phyloP scores from a whole-genome alignment of 1,284 basidiomycete genomes.

The Leccinum holopus region DNA sequence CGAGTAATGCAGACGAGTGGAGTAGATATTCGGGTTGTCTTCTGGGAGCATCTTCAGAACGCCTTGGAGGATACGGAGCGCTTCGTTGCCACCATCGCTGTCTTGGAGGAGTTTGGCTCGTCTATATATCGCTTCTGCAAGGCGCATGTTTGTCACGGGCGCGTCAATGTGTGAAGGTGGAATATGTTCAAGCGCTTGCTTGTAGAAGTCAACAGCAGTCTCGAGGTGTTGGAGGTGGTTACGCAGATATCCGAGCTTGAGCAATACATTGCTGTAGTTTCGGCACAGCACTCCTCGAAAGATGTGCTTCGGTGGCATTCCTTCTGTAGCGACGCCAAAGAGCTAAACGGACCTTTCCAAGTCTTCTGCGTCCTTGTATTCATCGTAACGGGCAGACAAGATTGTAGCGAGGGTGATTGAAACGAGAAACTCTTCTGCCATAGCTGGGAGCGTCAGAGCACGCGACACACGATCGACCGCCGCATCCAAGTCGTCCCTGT shows the following conservation, averaged over 20 bases:
- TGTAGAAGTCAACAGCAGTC: constrained; percentile 15
- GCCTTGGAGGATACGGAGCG: not conserved
- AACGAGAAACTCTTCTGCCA: constrained; percentile 5
- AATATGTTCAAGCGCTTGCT: constrained; percentile 9
- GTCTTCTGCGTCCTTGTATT: constrained; percentile 8
- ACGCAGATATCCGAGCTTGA: constrained; percentile 5
- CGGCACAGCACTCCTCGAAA: constrained; percentile 9
- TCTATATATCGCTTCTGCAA: constrained; percentile 8
- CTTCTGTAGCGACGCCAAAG: constrained; percentile 12
- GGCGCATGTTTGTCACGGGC: not conserved
- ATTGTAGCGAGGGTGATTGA: constrained; percentile 10
- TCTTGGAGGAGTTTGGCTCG: not conserved
- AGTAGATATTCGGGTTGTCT: not conserved
- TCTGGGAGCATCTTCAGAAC: constrained; percentile 9
- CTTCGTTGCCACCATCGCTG: constrained; percentile 1
- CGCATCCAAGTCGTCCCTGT: constrained; percentile 15
- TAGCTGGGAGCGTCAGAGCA: constrained; percentile 13
- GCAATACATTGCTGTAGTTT: constrained; percentile 15
- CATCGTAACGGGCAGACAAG: constrained; percentile 11
- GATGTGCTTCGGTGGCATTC: constrained; percentile 18
- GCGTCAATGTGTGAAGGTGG: constrained; percentile 17
- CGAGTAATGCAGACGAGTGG: constrained; percentile 26
- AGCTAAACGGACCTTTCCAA: constrained; percentile 13
- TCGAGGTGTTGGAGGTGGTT: constrained; percentile 9
- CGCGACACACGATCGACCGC: constrained; percentile 16